These are phyloP conservation scores for Tilletia setariae DNA, from an alignment of 1,284 basidiomycete species.

Conservation along the genomic window DNA sequence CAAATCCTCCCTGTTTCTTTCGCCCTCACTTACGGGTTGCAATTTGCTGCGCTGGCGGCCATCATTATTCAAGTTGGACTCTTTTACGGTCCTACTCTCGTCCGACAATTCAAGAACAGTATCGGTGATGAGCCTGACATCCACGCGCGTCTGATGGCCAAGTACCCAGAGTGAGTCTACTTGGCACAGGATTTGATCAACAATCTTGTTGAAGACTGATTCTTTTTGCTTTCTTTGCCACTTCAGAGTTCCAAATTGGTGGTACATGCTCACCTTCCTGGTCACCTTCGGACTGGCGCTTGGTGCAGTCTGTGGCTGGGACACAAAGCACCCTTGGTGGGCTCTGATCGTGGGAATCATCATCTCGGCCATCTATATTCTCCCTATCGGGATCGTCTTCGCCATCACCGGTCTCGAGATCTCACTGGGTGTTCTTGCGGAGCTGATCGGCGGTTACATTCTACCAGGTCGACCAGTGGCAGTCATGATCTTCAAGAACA, in stretches of 20 bases:
- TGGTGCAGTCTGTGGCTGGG: constrained; percentile 22
- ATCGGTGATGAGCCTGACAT: constrained; percentile 37
- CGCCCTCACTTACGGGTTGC: constrained; percentile 16
- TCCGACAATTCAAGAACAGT: constrained; percentile 45
- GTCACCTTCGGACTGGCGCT: constrained; percentile 40
- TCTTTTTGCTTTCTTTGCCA: neutral
- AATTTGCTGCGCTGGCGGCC: constrained; percentile 59
- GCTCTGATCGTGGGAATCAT: constrained; percentile 44
- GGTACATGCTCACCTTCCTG: constrained; percentile 42
- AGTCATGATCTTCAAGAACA: constrained; percentile 54
- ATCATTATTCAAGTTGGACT: constrained; percentile 55
- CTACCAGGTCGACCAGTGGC: constrained; percentile 42
- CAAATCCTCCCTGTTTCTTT: constrained; percentile 30
- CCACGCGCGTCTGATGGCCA: constrained; percentile 52
- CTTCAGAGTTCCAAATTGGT: constrained; percentile 49
- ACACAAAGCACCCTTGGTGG: constrained; percentile 46
- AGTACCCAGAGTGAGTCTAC: constrained; percentile 39
- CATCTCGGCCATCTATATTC: constrained; percentile 39
- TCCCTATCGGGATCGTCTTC: constrained; percentile 33
- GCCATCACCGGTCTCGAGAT: constrained; percentile 30
- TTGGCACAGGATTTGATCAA: constrained; percentile 16
- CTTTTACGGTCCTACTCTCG: constrained; percentile 57
- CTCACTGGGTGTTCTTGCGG: constrained; percentile 30
- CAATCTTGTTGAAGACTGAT: too few species aligned
- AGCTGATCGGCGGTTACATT: constrained; percentile 40